These are phyloP conservation scores for Amoeboaphelidium protococcarum DNA, from an alignment of 371 early-diverging fungal species.

Conservation along the genomic window DNA sequence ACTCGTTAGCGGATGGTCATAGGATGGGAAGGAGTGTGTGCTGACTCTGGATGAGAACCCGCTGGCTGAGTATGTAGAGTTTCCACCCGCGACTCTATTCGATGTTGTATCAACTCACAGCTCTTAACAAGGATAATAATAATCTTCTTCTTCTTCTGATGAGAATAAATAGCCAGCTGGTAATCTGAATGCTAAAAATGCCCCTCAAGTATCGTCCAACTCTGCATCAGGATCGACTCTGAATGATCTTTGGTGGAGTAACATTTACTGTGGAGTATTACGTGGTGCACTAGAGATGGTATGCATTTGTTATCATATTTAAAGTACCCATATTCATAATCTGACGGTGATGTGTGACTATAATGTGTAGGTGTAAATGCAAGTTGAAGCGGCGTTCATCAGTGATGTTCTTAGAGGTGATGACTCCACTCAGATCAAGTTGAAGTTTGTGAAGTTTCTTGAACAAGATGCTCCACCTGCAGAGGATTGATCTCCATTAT, in stretches of 20 bases:
- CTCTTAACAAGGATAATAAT: no score
- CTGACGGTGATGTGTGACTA: no score
- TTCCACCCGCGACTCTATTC: slow-evolving; percentile 41
- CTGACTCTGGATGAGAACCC: slow-evolving; percentile 81
- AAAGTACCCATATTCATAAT: no score
- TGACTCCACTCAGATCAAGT: slow-evolving; percentile 62
- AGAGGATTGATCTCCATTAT: slow-evolving; percentile 78
- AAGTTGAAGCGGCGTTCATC: slow-evolving; percentile 57
- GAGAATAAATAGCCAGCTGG: no score
- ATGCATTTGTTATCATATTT: no score
- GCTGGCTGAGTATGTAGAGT: slow-evolving; percentile 48
- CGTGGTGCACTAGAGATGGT: slow-evolving; percentile 90
- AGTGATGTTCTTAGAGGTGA: slow-evolving; percentile 65
- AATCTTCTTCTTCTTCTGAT: no score
- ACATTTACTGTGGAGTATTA: slow-evolving; percentile 74
- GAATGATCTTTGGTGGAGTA: slow-evolving; percentile 78
- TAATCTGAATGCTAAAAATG: no score
- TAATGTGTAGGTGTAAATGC: no score
- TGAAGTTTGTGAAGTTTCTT: slow-evolving; percentile 51
- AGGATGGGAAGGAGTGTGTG: slow-evolving; percentile 60
- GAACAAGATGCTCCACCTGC: slow-evolving; percentile 85
- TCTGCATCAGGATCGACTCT: slow-evolving; percentile 18
- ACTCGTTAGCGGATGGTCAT: slow-evolving; percentile 41
- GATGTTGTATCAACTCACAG: no score
- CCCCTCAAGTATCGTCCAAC: no score